A percentile compares a stretch with the other conserved stretches of the same genome.
Evolutionary conservation across 2,329 filamentous ascomycete genomes (phyloP).

Genomic region (Phialocephala sp.): DNA sequence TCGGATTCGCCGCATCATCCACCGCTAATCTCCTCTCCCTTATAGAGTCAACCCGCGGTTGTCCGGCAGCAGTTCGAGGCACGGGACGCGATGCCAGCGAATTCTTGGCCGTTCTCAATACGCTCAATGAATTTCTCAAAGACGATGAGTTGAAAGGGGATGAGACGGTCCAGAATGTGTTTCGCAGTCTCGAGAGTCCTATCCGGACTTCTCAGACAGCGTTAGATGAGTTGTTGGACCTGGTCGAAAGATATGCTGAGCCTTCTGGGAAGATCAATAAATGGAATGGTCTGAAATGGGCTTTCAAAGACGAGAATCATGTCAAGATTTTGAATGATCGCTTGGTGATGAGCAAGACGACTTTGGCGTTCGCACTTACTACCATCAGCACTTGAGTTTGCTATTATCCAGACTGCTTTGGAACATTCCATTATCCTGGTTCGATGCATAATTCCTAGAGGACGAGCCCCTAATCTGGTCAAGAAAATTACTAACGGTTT

Average conservation of each 20-base stretch:
- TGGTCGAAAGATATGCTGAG: background rate
- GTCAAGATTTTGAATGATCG: conserved; percentile 1
- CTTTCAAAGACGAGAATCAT: background rate
- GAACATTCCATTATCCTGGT: too few relatives aligned
- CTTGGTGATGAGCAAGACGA: background rate
- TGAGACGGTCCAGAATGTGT: conserved; percentile 4
- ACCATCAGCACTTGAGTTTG: background rate
- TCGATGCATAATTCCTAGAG: too few relatives aligned
- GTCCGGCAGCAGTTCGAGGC: background rate
- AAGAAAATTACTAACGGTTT: background rate
- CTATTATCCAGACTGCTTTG: background rate
- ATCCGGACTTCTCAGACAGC: background rate
- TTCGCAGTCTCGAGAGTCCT: too few relatives aligned
- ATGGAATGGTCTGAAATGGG: conserved; percentile 3
- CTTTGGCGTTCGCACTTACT: background rate
- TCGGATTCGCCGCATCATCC: background rate
- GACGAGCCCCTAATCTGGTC: too few relatives aligned
- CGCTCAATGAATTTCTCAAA: background rate
- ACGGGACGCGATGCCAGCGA: background rate
- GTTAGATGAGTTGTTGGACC: background rate
- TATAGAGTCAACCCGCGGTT: background rate
- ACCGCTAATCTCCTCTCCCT: background rate
- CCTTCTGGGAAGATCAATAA: background rate
- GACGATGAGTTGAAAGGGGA: background rate
- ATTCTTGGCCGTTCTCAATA: background rate